Conservation (phyloP, 805 yeast genomes). For the Starmera quercuum region DNA sequence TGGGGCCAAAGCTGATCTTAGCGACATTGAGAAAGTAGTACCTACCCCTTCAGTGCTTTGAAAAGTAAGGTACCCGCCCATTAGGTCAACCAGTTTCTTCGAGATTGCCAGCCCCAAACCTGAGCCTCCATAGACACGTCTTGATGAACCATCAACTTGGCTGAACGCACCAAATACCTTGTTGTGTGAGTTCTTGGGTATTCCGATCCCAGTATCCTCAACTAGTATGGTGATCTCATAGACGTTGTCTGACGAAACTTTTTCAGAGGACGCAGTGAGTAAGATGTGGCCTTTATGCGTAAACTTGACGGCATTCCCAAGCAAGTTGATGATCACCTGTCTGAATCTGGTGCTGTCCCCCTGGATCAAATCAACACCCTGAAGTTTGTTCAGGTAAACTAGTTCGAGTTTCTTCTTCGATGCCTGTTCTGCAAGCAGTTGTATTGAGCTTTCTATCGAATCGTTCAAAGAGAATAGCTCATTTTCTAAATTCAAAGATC, state of each 20-base stretch:
- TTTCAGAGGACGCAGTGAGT: constrained; percentile 52
- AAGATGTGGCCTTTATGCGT: constrained; percentile 77
- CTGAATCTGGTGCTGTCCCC: constrained; percentile 82
- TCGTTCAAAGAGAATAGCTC: constrained; percentile 77
- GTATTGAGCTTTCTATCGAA: constrained; percentile 80
- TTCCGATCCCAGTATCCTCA: constrained; percentile 84
- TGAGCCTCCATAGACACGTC: constrained; percentile 85
- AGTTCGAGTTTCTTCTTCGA: constrained; percentile 73
- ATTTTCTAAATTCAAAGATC: constrained; percentile 79
- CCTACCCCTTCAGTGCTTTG: constrained; percentile 73
- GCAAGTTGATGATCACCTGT: constrained; percentile 74
- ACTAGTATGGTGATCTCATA: constrained; percentile 67
- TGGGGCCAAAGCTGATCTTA: constrained; percentile 26
- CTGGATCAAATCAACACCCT: constrained; percentile 71
- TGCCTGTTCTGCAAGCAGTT: constrained; percentile 81
- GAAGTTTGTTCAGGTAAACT: constrained; percentile 69
- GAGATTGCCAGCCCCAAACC: constrained; percentile 85
- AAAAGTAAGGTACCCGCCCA: constrained; percentile 91
- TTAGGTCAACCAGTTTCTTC: constrained; percentile 71
- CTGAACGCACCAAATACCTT: constrained; percentile 82
- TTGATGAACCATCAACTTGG: constrained; percentile 89
- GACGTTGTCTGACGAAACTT: constrained; percentile 19
- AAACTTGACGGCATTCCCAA: constrained; percentile 83
- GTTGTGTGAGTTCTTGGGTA: constrained; percentile 73
- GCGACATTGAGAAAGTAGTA: constrained; percentile 69